A percentile compares a stretch with the other conserved stretches of the same genome.
Evolutionary conservation across 1,139 yeast species (phyloP).

Genomic region (Kurtzmaniella quercitrusa): DNA sequence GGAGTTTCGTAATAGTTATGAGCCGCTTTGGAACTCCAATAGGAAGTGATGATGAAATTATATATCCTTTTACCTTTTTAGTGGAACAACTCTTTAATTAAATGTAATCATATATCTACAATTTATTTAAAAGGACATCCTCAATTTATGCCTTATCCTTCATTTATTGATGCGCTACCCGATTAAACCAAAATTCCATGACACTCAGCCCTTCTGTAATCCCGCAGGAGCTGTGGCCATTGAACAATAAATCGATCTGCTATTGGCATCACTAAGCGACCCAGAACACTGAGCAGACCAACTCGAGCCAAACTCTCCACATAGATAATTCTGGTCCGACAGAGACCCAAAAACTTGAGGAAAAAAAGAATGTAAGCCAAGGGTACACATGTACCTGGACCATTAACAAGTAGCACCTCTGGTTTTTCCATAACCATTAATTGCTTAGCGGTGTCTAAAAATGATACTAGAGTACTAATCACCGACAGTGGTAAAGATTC

Average conservation of each 20-base stretch:
- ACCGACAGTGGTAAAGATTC: slow-evolving; percentile 54
- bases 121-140: no score
- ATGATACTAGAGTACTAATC: slow-evolving; percentile 46
- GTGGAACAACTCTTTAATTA: no score
- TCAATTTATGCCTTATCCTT: no score
- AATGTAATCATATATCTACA: no score
- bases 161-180: not conserved
- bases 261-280: slow-evolving; percentile 63
- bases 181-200: slow-evolving; percentile 62
- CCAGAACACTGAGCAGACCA: slow-evolving; percentile 68
- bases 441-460: slow-evolving; percentile 21
- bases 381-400: slow-evolving; percentile 92
- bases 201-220: slow-evolving; percentile 65
- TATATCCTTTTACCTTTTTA: no score
- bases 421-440: slow-evolving; percentile 31
- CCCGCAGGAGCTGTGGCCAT: slow-evolving; percentile 65
- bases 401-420: slow-evolving; percentile 66
- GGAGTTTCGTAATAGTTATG: no score
- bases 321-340: slow-evolving; percentile 62
- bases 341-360: slow-evolving; percentile 50
- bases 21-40: no score
- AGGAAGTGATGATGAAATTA: no score
- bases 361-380: slow-evolving; percentile 59
- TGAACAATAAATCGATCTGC: slow-evolving; percentile 82
- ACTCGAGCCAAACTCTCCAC: slow-evolving; percentile 91